These are phyloP conservation scores for Starmerella sp. DNA, from an alignment of 805 yeast genomes.

Conservation along the genomic window DNA sequence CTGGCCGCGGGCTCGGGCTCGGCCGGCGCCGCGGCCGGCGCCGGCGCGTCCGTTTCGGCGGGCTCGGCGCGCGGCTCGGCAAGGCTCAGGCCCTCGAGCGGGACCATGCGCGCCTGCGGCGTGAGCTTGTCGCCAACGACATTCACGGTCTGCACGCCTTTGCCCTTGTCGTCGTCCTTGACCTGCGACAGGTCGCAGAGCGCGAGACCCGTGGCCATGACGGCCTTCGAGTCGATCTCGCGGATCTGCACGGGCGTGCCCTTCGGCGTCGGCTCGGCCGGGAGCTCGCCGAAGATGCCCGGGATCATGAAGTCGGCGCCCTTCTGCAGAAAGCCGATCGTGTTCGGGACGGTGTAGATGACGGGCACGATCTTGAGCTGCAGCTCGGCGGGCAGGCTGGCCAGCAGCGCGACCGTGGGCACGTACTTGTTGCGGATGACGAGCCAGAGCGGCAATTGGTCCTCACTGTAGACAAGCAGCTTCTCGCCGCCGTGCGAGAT, in stretches of 20 bases:
- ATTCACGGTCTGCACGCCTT: conserved; percentile 67
- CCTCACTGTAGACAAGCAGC: conserved; percentile 54
- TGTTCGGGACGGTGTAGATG: conserved; percentile 61
- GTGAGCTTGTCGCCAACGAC: conserved; percentile 54
- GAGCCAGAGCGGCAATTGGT: conserved; percentile 65
- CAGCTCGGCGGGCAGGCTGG: conserved; percentile 47
- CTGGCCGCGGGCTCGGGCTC: background rate
- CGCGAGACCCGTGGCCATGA: conserved; percentile 22
- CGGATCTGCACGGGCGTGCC: conserved; percentile 67
- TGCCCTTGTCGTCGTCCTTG: conserved; percentile 49
- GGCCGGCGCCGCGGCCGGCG: background rate
- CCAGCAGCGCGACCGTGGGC: conserved; percentile 61
- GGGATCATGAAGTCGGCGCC: conserved; percentile 56
- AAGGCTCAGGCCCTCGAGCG: background rate
- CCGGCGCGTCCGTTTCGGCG: background rate
- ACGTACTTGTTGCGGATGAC: conserved; percentile 32
- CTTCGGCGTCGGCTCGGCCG: conserved; percentile 29
- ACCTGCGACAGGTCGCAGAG: conserved; percentile 33
- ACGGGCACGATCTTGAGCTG: conserved; percentile 42
- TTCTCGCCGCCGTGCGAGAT: conserved; percentile 38
- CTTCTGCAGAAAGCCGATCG: conserved; percentile 52
- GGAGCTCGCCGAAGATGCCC: conserved; percentile 46
- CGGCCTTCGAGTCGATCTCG: conserved; percentile 33
- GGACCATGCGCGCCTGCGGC: conserved; percentile 34
- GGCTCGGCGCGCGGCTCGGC: conserved; percentile 18